These are phyloP conservation scores for Colletotrichum sp. DNA, from an alignment of 2,329 filamentous ascomycete genomes.

Conservation along the genomic window DNA sequence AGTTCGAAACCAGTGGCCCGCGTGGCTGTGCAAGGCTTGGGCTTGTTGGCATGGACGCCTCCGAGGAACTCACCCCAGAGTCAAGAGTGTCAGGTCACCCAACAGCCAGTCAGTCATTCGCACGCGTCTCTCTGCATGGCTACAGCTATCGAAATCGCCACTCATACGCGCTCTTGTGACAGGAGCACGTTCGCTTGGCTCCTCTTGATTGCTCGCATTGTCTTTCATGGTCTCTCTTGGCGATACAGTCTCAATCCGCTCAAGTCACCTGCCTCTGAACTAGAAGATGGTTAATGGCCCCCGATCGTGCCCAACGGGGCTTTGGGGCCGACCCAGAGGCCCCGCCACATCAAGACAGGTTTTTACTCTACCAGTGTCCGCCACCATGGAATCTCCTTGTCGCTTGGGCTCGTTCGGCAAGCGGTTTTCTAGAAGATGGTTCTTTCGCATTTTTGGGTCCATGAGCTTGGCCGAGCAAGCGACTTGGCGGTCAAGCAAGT, in stretches of 20 bases:
- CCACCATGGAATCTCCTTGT: not conserved
- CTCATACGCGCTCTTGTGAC: slow-evolving; percentile 11
- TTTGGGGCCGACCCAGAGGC: not conserved
- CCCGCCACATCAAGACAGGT: not conserved
- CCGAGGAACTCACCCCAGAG: not conserved
- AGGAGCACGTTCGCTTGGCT: not conserved
- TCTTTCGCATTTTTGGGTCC: not conserved
- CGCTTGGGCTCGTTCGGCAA: not conserved
- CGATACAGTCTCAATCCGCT: not conserved
- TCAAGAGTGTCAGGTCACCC: not conserved
- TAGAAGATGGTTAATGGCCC: not conserved
- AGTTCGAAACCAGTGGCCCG: not conserved
- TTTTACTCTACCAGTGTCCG: not conserved
- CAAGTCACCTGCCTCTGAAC: not conserved
- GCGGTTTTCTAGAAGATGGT: not conserved
- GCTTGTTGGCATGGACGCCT: not conserved
- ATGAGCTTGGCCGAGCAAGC: not conserved
- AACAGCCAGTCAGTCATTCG: not conserved
- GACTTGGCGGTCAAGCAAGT: not conserved
- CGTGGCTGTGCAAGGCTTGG: slow-evolving; percentile 17
- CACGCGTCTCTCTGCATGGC: not conserved
- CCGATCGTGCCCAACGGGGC: not conserved
- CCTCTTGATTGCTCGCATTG: not conserved
- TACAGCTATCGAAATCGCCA: not conserved
- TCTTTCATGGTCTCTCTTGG: not conserved